Evolutionary conservation across 768 basidiomycete genomes (phyloP).

Genomic region (Bullera alba): DNA sequence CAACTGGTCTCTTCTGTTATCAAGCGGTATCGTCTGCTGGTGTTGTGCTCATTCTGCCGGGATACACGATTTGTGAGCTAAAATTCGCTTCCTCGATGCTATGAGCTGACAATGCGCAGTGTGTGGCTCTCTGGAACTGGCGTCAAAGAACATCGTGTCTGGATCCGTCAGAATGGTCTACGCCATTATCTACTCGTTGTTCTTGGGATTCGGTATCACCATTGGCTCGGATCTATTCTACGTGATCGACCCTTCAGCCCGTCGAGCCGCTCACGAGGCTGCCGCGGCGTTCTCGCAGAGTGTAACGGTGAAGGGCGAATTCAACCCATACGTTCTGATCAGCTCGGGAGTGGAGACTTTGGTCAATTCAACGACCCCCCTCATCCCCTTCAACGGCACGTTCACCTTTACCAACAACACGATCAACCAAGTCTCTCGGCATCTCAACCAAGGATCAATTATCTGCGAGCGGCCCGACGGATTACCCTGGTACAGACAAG

Average conservation of each 20-base stretch:
- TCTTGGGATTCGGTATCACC: slow-evolving; percentile 42
- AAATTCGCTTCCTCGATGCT: background rate
- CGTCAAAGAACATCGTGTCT: slow-evolving; percentile 39
- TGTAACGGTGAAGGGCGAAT: slow-evolving; percentile 59
- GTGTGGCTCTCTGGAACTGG: slow-evolving; percentile 41
- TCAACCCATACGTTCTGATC: slow-evolving; percentile 53
- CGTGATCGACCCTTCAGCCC: slow-evolving; percentile 25
- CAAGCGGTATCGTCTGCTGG: slow-evolving; percentile 36
- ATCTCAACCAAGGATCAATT: slow-evolving; percentile 46
- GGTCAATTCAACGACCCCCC: slow-evolving; percentile 52
- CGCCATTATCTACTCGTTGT: slow-evolving; percentile 44
- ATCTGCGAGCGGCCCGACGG: slow-evolving; percentile 65
- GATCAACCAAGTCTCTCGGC: slow-evolving; percentile 42
- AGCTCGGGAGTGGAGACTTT: slow-evolving; percentile 53
- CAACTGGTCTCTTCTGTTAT: slow-evolving; percentile 40
- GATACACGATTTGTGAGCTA: slow-evolving; percentile 41
- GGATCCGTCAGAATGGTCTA: slow-evolving; percentile 42
- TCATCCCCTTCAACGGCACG: slow-evolving; percentile 36
- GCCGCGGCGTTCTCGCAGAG: slow-evolving; percentile 54
- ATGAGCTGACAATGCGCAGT: slow-evolving; percentile 10
- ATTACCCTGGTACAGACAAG: slow-evolving; percentile 71
- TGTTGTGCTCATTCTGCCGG: slow-evolving; percentile 39
- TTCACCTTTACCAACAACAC: slow-evolving; percentile 43
- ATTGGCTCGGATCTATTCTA: slow-evolving; percentile 43
- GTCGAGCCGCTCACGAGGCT: slow-evolving; percentile 41